Evolutionary conservation across 2,329 filamentous ascomycete species (phyloP).

Genomic region (Decorospora gaudefroyi): DNA sequence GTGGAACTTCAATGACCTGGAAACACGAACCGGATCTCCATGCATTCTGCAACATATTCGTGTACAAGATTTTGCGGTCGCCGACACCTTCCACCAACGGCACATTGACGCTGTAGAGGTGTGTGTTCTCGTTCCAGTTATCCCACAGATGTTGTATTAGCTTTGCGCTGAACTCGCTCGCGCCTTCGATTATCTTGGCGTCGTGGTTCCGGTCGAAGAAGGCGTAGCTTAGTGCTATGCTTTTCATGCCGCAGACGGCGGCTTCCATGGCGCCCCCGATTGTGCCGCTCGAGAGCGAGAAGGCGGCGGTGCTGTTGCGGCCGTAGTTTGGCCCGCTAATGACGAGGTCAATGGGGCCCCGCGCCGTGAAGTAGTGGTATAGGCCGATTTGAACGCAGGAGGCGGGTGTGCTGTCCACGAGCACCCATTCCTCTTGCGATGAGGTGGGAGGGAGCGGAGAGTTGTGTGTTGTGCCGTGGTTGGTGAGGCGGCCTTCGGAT

Average conservation of each 20-base stretch:
- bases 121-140: slow-evolving; percentile 72
- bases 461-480: slow-evolving; percentile 45
- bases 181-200: slow-evolving; percentile 75
- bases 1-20: slow-evolving; percentile 71
- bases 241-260: slow-evolving; percentile 53
- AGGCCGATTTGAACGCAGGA: slow-evolving; percentile 57
- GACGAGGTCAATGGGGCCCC: slow-evolving; percentile 54
- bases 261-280: slow-evolving; percentile 58
- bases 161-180: slow-evolving; percentile 72
- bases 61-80: slow-evolving; percentile 74
- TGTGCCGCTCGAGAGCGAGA: slow-evolving; percentile 55
- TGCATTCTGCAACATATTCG: slow-evolving; percentile 85
- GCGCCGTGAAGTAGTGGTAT: slow-evolving; percentile 52
- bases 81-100: slow-evolving; percentile 79
- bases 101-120: slow-evolving; percentile 91
- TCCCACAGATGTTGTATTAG: slow-evolving; percentile 78
- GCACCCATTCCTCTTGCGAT: slow-evolving; percentile 54
- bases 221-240: slow-evolving; percentile 86
- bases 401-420: slow-evolving; percentile 57
- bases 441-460: slow-evolving; percentile 39
- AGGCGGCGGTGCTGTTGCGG: slow-evolving; percentile 57
- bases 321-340: slow-evolving; percentile 57
- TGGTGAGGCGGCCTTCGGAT: slow-evolving; percentile 40
- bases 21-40: slow-evolving; percentile 89
- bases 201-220: slow-evolving; percentile 88